A percentile compares a stretch with the other conserved stretches of the same genome.
These are phyloP conservation scores for Mariannaea sp. DNA, from an alignment of 2,329 filamentous ascomycete genomes.

Conservation along the genomic window DNA sequence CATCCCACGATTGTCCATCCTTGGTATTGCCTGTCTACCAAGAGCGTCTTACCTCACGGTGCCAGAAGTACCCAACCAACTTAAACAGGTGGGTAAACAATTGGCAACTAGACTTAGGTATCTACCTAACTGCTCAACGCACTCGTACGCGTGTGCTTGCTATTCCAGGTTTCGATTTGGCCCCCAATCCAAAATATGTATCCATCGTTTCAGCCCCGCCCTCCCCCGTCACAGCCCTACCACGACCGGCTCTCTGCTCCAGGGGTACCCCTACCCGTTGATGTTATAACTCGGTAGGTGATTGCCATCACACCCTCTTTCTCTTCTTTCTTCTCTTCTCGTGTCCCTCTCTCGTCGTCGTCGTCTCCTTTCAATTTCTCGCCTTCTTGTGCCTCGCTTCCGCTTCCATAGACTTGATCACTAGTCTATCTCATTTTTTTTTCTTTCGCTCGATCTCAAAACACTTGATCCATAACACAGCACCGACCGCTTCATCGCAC, in stretches of 20 bases:
- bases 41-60: too few species aligned
- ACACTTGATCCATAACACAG: background rate
- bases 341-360: background rate
- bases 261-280: constrained; percentile 1
- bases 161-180: constrained; percentile 9
- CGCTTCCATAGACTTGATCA: too few species aligned
- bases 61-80: too few species aligned
- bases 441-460: background rate
- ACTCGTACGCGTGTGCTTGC: background rate
- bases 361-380: background rate
- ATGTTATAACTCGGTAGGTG: background rate
- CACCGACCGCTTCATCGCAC: background rate
- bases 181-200: constrained; percentile 14
- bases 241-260: constrained; percentile 14
- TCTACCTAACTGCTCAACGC: too few species aligned
- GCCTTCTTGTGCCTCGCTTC: too few species aligned
- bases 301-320: background rate
- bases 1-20: too few species aligned
- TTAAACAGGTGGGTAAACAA: too few species aligned
- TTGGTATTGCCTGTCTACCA: too few species aligned
- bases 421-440: background rate
- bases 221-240: constrained; percentile 33
- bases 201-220: constrained; percentile 27
- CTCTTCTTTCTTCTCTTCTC: constrained; percentile 5
- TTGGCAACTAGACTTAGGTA: too few species aligned